These are phyloP conservation scores for Penicillium parvum DNA, from an alignment of 495 filamentous ascomycete species.

Conservation along the genomic window DNA sequence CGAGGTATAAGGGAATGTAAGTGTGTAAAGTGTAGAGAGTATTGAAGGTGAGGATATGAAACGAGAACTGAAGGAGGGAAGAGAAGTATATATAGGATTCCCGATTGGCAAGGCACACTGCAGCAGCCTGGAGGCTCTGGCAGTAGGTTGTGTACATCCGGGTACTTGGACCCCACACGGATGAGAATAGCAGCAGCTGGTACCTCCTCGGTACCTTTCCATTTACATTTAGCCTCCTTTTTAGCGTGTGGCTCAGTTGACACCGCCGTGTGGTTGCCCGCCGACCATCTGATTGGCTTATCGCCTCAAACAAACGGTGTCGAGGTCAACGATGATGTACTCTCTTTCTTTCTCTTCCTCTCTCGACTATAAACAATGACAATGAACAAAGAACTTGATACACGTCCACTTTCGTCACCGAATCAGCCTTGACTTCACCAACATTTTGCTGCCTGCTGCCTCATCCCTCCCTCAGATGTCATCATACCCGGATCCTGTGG, in stretches of 20 bases:
- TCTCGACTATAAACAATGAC: too few relatives aligned
- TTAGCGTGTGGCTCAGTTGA: conserved; percentile 20
- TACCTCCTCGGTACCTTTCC: too few relatives aligned
- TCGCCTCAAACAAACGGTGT: background rate
- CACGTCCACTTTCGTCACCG: too few relatives aligned
- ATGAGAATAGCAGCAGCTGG: too few relatives aligned
- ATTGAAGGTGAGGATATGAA: background rate
- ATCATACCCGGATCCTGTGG: conserved; percentile 16
- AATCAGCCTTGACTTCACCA: too few relatives aligned
- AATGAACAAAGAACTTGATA: too few relatives aligned
- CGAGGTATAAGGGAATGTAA: background rate
- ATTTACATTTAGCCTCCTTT: too few relatives aligned
- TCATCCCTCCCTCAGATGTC: conserved; percentile 2
- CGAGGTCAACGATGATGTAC: too few relatives aligned
- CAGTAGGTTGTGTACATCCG: background rate
- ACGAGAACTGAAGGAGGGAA: background rate
- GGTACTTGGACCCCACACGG: background rate
- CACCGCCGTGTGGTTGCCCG: conserved; percentile 5
- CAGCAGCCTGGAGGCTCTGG: conserved; percentile 8
- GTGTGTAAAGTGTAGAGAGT: background rate
- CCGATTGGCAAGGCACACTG: conserved; percentile 5
- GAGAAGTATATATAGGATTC: conserved; percentile 9
- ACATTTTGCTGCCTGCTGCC: conserved; percentile 7
- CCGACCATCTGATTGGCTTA: conserved; percentile 8
- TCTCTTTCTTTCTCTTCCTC: too few relatives aligned